Percentiles rank a stretch among this genome's conserved stretches.
Conservation (phyloP, 108 stramenopile species). For the Pseudonitzschia delicatissima region DNA sequence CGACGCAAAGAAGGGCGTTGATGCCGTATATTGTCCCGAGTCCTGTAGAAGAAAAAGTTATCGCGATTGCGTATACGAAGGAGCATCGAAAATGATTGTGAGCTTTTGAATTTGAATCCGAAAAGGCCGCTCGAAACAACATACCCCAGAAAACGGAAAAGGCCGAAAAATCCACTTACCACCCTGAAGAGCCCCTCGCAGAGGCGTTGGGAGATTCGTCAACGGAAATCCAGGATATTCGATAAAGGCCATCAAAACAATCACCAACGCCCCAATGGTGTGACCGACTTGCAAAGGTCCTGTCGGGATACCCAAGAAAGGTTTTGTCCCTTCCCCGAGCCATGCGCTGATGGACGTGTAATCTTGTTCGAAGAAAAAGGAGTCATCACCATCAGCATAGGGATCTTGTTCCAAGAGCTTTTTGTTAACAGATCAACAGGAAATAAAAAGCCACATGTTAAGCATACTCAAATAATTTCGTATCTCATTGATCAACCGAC, state of each 20-base stretch:
- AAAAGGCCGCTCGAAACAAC: too few species aligned
- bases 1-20: conserved; percentile 67
- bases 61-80: background rate
- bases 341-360: conserved; percentile 73
- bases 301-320: conserved; percentile 79
- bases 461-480: background rate
- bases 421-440: background rate
- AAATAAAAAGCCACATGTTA: background rate
- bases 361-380: conserved; percentile 82
- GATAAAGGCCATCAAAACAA: conserved; percentile 79
- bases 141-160: too few species aligned
- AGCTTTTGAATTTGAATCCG: background rate
- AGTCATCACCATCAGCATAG: conserved; percentile 76
- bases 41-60: conserved; percentile 44
- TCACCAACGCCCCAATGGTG: conserved; percentile 77
- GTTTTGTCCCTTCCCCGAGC: conserved; percentile 65
- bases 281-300: conserved; percentile 86
- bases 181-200: conserved; percentile 75
- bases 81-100: background rate
- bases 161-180: conserved; percentile 51
- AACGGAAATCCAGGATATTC: conserved; percentile 89
- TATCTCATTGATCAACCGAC: background rate
- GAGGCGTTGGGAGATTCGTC: conserved; percentile 78
- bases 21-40: conserved; percentile 66
- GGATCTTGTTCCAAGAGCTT: conserved; percentile 72